Evolutionary conservation across 2,329 filamentous ascomycete species (phyloP), one percentile per base, ranked within the genome.

Genomic region (Diplodia scrobiculata): DNA sequence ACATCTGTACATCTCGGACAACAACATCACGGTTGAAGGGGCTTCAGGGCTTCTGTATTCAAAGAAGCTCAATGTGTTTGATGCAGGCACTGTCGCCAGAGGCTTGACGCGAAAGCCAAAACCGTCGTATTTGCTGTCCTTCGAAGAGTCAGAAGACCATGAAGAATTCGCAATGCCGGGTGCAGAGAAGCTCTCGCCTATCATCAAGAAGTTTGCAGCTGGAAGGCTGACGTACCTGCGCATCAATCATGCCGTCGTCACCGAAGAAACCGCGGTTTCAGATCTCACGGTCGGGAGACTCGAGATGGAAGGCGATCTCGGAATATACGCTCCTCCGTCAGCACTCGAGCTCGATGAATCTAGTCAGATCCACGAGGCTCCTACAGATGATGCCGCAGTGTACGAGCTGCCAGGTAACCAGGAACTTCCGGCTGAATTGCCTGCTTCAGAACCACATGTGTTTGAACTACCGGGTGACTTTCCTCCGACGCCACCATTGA

Each of bases 1-100:
- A 0, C 86, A 88, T 74, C 75, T 88, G 2, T 86, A 86, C 70
- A 79, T 88, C 14, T 80, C 85, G 3, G 80, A 81, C 7, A 88
- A 88, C 66, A 70, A 76, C 2, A 72, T 88, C 5, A 86, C 84
- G 1, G 80, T 84, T 0, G 84, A 86, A 71, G 85, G 84, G 0
- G 75, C 85, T 5, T 83, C 82, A 3, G 82, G 80, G 17, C 75
- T 88, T 5, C 70, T 87, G 11, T 75, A 80, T 58, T 84, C 84
- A 7, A 78, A 76, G 63, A 77, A 81, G 36, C 74, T 88, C 9
- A 80, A 85, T 69, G 82, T 84, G 2, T 76, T 88, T 2, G 86
- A 88, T 73, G 78, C 80, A 36, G 85, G 85, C 0, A 81, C 79
- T 2, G 76, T 86, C 25, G 79, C 70, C 75, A 74, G 17, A 72